These are phyloP conservation scores for Spathaspora hagerdaliae DNA, from an alignment of 805 yeast genomes.

Conservation along the genomic window DNA sequence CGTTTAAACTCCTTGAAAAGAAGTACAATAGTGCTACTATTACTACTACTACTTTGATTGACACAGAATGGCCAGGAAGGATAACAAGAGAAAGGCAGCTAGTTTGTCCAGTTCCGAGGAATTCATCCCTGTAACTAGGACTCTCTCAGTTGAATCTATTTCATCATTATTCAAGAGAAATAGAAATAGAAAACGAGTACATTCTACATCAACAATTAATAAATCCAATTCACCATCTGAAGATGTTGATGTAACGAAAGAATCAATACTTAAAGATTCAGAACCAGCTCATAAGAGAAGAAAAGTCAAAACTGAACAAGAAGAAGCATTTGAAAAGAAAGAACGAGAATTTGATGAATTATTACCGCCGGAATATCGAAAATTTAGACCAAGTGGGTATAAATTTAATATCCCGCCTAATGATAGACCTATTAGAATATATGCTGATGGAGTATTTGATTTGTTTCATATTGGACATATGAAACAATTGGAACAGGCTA, in stretches of 20 bases:
- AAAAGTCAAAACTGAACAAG: conserved; percentile 20
- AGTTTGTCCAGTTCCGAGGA: background rate
- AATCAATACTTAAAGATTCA: background rate
- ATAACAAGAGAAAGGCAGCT: background rate
- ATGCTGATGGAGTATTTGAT: conserved; percentile 98
- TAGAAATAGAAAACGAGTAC: conserved; percentile 17
- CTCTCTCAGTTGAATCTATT: conserved; percentile 38
- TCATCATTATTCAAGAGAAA: conserved; percentile 29
- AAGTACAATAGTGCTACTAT: too few species aligned
- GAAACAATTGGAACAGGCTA: conserved; percentile 96
- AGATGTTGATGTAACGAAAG: conserved; percentile 7
- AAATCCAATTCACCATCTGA: conserved; percentile 3
- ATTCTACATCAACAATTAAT: too few species aligned
- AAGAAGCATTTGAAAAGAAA: conserved; percentile 33
- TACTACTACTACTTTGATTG: too few species aligned
- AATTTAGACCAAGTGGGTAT: conserved; percentile 77
- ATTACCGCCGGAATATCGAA: conserved; percentile 66
- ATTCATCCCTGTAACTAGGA: conserved; percentile 19
- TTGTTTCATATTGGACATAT: conserved; percentile 95
- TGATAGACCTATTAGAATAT: conserved; percentile 85
- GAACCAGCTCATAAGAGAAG: conserved; percentile 15
- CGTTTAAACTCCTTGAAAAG: too few species aligned
- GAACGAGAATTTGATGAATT: conserved; percentile 62
- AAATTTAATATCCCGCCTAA: conserved; percentile 76
- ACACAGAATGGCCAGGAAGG: background rate